Base-by-base conservation (phyloP, 805 yeast genomes). In the Saturnispora ahearnii region DNA sequence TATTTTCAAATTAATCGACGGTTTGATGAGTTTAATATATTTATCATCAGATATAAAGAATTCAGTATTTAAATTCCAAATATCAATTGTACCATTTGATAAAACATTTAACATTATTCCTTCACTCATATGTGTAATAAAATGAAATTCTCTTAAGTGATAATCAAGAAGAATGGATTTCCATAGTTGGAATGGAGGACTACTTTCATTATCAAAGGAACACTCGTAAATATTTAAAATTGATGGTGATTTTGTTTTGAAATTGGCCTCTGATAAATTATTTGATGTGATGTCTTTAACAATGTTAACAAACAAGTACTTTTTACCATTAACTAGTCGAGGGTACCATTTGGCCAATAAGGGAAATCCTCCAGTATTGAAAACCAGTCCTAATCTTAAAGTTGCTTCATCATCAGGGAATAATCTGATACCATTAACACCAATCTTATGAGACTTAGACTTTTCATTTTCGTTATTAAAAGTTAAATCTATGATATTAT, bases 351-450 rank as follows among this genome's bases (percentile, higher is more conserved):
- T 54, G 10, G 58, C 49, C 5, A 52, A 45, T 11, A 64, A 22
- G 3, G 69, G 66, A 3, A 60, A 15, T 1, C 68, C 69, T 21
- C 69, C 69, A 7, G 64, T 58, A 45, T 64, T 64, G 2, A 61
- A 37, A 2, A 60, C 55, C 22, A 52, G 46, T 0, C 70, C 70
- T 5, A 36, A 15, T 46, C 69, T 54, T 18, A 55, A 44, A 7
- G 28, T 47, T 10, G 26, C 11, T 11, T 50, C 44, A 32, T 57
- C 55, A 7, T 46, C 45, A 2, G 68, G 67, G 29, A 52, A 59
- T 24, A 49, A 41, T 8, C 54, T 28, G 8, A 47, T 38, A 31
- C 43, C 38, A 26, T 42, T 28, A 9, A 44, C 31, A 12, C 52
- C 49, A 13, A 54, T 31, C 11, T 15, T 30, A 12, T 11, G 29